Evolutionary conservation across 345 rosid species (phyloP), one percentile per base, ranked within the genome.

Genomic region (Carallia pectinifolia): DNA sequence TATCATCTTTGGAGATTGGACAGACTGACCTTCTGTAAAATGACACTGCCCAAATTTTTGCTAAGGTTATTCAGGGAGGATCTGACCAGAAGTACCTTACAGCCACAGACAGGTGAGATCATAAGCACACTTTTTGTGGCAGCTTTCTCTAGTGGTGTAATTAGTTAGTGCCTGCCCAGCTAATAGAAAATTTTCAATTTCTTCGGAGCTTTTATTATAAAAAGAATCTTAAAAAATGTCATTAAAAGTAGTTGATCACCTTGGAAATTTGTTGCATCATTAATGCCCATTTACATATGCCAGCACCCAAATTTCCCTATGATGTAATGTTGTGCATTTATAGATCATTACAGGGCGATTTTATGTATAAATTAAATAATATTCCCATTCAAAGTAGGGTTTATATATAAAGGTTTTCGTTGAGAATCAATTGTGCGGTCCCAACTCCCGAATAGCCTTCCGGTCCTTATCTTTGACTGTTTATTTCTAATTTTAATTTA

Each of bases 101-200:
- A 69, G 65, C 48, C 33, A 37, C 34, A 48, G 44, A 33, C 33
- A 16, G 30, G 30, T 38, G 60, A 23, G 60, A 9, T 44, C 50
- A 44, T 27, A 27, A 56, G 34, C 34, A 15, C 60, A 56, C 60
- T 56, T 56, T 56, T 56, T 27, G 60, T 27, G 60, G 60, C 69
- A 53, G 69, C 70, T 67, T 67, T 67, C 69, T 33, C 48, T 13
- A 16, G 71, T 6, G 23, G 34, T 48, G 47, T 60, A 60, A 12
- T 69, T 47, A 69, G 72, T 60, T 60, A 60, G 52, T 44, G 72
- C 31, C 56, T 16, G 17, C 16, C 58, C 0, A 23, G 23, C 23
- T 69, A 65, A 31, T 47, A 29, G 1, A 34, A 61, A 36, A 56
- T 6, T 27, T 56, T 13, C 60, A 56, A 9, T 27, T 30, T 56